Evolutionary conservation across 257 asterid genomes (phyloP).

Genomic region (Nicotiana noctiflora): DNA sequence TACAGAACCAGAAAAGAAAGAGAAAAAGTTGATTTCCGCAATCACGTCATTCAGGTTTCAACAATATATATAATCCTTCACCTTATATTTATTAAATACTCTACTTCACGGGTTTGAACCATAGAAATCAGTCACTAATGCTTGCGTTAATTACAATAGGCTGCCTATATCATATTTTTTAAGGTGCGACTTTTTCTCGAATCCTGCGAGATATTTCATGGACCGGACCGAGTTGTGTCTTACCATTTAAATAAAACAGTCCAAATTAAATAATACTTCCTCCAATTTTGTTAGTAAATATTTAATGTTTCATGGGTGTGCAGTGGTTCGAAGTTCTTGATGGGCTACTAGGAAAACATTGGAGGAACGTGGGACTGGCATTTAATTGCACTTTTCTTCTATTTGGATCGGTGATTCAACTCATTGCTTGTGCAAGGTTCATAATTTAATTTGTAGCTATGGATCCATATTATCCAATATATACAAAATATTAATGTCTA

Average conservation of each 20-base stretch:
- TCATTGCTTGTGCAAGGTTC: slow-evolving; percentile 51
- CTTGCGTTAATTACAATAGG: too few species aligned
- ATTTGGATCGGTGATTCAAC: slow-evolving; percentile 45
- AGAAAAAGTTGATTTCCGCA: slow-evolving; percentile 35
- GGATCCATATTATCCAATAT: neutral
- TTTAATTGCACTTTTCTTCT: slow-evolving; percentile 33
- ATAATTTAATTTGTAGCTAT: neutral
- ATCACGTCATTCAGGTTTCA: slow-evolving; percentile 36
- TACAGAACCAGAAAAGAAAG: slow-evolving; percentile 37
- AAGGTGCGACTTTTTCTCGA: too few species aligned
- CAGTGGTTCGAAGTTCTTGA: slow-evolving; percentile 30
- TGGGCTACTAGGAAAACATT: slow-evolving; percentile 44
- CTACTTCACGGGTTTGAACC: too few species aligned
- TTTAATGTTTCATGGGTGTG: neutral
- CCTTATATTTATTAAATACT: too few species aligned
- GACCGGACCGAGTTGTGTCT: too few species aligned
- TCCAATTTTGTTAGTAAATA: neutral
- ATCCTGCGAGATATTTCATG: too few species aligned
- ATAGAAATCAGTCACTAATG: too few species aligned
- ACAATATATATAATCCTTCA: too few species aligned
- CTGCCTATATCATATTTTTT: fast-evolving
- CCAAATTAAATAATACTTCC: too few species aligned
- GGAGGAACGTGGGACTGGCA: slow-evolving; percentile 45
- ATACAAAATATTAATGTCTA: neutral
- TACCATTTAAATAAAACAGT: too few species aligned